phyloP scores from a whole-genome alignment of 2,329 filamentous ascomycete species.

The Diaporthe citriasiana region DNA sequence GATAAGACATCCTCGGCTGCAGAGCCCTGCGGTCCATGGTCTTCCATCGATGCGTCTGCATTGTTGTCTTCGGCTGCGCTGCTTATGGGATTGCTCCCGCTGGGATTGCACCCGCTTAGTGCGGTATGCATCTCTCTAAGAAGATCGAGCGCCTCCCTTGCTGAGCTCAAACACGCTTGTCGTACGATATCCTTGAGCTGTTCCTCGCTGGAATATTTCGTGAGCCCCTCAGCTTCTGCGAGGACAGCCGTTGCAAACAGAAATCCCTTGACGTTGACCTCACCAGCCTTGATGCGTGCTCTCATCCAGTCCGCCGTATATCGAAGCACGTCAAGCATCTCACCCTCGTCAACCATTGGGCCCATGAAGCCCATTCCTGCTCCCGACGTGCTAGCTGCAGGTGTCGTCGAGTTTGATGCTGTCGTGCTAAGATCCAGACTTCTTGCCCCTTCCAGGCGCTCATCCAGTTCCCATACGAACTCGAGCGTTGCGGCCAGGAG shows the following conservation, averaged over 20 bases:
- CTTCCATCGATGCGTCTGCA: conserved; percentile 4
- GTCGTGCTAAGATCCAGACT: conserved; percentile 6
- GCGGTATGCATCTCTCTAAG: conserved; percentile 51
- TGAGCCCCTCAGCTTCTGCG: conserved; percentile 59
- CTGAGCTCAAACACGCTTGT: conserved; percentile 54
- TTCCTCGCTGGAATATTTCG: conserved; percentile 52
- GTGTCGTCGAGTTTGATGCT: background rate
- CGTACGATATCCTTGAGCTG: conserved; percentile 54
- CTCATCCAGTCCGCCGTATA: conserved; percentile 58
- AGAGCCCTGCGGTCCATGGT: background rate
- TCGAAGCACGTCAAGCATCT: conserved; percentile 58
- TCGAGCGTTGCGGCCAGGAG: conserved; percentile 62
- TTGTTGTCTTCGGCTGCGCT: background rate
- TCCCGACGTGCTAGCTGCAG: conserved; percentile 3
- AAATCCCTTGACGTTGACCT: conserved; percentile 69
- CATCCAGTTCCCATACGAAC: conserved; percentile 60
- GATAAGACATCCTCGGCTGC: background rate
- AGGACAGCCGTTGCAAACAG: conserved; percentile 57
- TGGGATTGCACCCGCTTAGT: conserved; percentile 17
- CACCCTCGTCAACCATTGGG: conserved; percentile 53
- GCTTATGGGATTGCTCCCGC: background rate
- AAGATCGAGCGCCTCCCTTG: conserved; percentile 51
- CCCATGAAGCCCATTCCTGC: conserved; percentile 35
- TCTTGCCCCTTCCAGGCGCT: conserved; percentile 54
- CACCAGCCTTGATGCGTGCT: conserved; percentile 59